A percentile compares a stretch with the other conserved stretches of the same genome.
phyloP scores from a whole-genome alignment of 2,329 filamentous ascomycete species.

The Colletotrichum lini region DNA sequence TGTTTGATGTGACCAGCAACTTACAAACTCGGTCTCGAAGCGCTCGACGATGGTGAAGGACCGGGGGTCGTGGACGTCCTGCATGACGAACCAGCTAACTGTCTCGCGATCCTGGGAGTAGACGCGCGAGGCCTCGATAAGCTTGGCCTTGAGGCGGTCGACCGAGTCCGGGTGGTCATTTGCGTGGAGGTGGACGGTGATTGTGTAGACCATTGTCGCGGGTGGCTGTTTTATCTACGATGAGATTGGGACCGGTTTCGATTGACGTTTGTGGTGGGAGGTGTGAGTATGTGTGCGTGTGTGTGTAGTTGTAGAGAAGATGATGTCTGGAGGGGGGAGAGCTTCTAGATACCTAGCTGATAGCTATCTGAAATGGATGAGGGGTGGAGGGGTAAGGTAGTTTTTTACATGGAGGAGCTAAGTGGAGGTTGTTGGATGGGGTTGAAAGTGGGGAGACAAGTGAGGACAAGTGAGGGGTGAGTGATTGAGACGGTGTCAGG shows the following conservation, averaged over 20 bases:
- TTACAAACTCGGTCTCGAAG: conserved; percentile 75
- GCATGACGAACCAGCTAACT: conserved; percentile 82
- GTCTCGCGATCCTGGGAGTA: conserved; percentile 82
- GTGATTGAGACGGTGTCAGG: neutral
- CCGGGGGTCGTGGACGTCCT: conserved; percentile 76
- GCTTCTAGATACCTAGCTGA: conserved; percentile 16
- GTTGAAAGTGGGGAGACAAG: conserved; percentile 17
- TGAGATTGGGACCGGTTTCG: neutral
- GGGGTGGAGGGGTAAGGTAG: conserved; percentile 33
- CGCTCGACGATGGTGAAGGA: conserved; percentile 84
- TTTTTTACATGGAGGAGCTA: neutral
- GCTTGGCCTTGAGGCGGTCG: conserved; percentile 78
- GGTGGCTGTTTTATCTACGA: neutral
- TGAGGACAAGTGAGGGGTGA: neutral
- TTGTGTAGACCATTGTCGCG: conserved; percentile 75
- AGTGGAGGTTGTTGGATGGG: conserved; percentile 4
- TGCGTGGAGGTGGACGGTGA: conserved; percentile 78
- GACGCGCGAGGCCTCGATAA: conserved; percentile 80
- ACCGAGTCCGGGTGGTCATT: conserved; percentile 76
- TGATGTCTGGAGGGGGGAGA: neutral
- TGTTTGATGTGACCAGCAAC: conserved; percentile 47
- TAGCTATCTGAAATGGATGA: conserved; percentile 16
- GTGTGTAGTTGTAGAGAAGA: neutral
- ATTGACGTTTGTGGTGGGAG: neutral
- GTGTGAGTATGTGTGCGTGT: neutral